Evolutionary conservation across 495 filamentous ascomycete genomes (phyloP), one percentile per base, ranked within the genome.

Genomic region (Antarctomyces pellizariae): DNA sequence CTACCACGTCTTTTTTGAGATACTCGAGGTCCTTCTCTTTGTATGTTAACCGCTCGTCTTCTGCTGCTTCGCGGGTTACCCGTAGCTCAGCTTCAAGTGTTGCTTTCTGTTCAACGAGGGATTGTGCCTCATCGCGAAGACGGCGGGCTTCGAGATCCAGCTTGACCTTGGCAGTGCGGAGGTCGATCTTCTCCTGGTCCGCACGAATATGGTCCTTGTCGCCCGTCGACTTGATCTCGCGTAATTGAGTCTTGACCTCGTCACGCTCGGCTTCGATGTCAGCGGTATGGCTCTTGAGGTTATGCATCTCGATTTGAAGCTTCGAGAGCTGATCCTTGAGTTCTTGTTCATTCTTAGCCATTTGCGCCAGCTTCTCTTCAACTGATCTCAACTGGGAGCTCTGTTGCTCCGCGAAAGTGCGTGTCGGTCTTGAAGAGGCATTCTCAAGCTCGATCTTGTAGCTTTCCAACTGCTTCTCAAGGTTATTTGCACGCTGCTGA

Each of bases 211-310:
- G 58, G 18, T 53, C 46, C 23, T 59, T 60, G 5, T 51, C 54
- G 3, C 45, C 51, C 19, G 54, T 54, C 29, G 53, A 53, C 13
- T 56, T 56, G 18, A 47, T 40, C 9, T 53, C 49, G 10, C 56
- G 46, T 3, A 75, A 43, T 31, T 71, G 62, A 28, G 42, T 53
- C 25, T 64, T 60, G 10, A 75, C 42, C 36, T 75, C 67, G 32
- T 74, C 64, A 7, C 68, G 61, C 38, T 77, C 69, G 11, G 60
- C 54, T 39, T 69, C 62, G 18, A 59, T 40, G 22, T 68, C 62
- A 13, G 52, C 47, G 10, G 57, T 44, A 1, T 60, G 52, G 12
- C 50, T 44, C 24, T 56, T 57, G n/a, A 75, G 36, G 24, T 58
- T 48, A 26, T 62, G 62, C 5, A 71, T 36, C 34, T 76, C 67